These are phyloP conservation scores for Penicillium sp. DNA, from an alignment of 2,329 filamentous ascomycete species.

Conservation along the genomic window DNA sequence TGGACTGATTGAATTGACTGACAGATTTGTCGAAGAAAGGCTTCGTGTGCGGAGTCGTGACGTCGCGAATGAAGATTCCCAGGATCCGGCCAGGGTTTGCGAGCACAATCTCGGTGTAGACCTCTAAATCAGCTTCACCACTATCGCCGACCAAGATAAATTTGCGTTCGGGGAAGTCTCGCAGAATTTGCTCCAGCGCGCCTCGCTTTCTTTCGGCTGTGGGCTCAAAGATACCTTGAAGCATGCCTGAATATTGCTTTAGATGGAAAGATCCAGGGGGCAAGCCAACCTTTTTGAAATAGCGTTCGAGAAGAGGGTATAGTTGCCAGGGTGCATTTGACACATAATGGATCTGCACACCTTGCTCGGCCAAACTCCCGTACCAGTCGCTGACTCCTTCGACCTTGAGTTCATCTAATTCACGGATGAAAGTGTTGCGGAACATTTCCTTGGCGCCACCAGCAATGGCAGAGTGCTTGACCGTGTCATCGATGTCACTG, in stretches of 20 bases:
- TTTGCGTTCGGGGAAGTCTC: conserved; percentile 83
- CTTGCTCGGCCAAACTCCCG: conserved; percentile 70
- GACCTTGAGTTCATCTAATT: conserved; percentile 77
- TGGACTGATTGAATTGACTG: conserved; percentile 32
- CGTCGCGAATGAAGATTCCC: conserved; percentile 91
- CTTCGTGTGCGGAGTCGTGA: conserved; percentile 74
- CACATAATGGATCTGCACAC: conserved; percentile 91
- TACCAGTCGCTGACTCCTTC: conserved; percentile 94
- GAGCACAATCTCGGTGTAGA: conserved; percentile 90
- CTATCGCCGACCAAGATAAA: conserved; percentile 95
- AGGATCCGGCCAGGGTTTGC: conserved; percentile 80
- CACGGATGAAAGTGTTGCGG: conserved; percentile 89
- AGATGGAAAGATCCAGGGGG: conserved; percentile 89
- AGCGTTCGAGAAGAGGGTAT: conserved; percentile 83
- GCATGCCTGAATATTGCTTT: conserved; percentile 95
- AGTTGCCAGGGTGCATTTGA: conserved; percentile 99
- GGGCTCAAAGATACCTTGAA: conserved; percentile 97
- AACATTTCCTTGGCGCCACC: conserved; percentile 91
- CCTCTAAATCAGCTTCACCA: conserved; percentile 93
- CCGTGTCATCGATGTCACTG: conserved; percentile 96
- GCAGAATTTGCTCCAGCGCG: conserved; percentile 79
- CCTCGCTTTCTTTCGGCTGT: conserved; percentile 93
- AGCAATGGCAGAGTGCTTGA: conserved; percentile 91
- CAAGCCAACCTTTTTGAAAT: conserved; percentile 76
- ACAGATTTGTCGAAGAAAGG: conserved; percentile 75